Percentiles rank a stretch among this genome's conserved stretches.
Conservation (phyloP, 2,329 filamentous ascomycete species). For the Trichoderma sp. region DNA sequence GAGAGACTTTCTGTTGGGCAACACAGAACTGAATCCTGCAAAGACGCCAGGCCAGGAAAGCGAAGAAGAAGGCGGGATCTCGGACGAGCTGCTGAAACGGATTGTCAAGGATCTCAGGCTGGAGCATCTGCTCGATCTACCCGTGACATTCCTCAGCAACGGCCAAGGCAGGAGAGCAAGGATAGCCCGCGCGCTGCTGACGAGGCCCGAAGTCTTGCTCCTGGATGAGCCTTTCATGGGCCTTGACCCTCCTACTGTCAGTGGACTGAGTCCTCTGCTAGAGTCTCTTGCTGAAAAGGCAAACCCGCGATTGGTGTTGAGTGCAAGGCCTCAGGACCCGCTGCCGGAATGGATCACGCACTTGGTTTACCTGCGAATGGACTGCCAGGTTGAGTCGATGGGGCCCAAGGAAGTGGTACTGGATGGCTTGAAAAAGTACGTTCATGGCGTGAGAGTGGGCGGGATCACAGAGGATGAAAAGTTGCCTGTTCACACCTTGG, state of each 20-base stretch:
- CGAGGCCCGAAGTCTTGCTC: slow-evolving; percentile 76
- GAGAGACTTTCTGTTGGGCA: slow-evolving; percentile 75
- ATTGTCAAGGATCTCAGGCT: slow-evolving; percentile 73
- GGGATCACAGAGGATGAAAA: slow-evolving; percentile 49
- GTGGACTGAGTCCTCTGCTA: slow-evolving; percentile 71
- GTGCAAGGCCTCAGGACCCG: slow-evolving; percentile 80
- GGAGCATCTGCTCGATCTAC: slow-evolving; percentile 70
- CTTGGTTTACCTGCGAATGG: slow-evolving; percentile 69
- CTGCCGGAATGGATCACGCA: slow-evolving; percentile 92
- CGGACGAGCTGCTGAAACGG: slow-evolving; percentile 56
- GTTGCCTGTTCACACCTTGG: slow-evolving; percentile 51
- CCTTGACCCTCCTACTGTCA: slow-evolving; percentile 80
- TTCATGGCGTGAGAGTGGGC: slow-evolving; percentile 51
- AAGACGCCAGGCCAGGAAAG: slow-evolving; percentile 42
- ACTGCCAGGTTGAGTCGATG: slow-evolving; percentile 65
- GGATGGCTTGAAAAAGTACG: slow-evolving; percentile 52
- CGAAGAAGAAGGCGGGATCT: slow-evolving; percentile 53
- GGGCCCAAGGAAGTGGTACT: slow-evolving; percentile 68
- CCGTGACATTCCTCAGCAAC: slow-evolving; percentile 88
- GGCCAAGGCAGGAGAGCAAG: slow-evolving; percentile 85
- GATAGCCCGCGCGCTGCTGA: slow-evolving; percentile 83
- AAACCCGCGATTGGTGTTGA: slow-evolving; percentile 73
- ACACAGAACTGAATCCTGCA: slow-evolving; percentile 79
- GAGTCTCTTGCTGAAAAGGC: slow-evolving; percentile 66
- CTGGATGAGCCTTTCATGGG: slow-evolving; percentile 97